Percentiles rank a stretch among this genome's conserved stretches.
Conservation (phyloP, 139 green algal genomes). For the Chlamydomonas eustigma region DNA sequence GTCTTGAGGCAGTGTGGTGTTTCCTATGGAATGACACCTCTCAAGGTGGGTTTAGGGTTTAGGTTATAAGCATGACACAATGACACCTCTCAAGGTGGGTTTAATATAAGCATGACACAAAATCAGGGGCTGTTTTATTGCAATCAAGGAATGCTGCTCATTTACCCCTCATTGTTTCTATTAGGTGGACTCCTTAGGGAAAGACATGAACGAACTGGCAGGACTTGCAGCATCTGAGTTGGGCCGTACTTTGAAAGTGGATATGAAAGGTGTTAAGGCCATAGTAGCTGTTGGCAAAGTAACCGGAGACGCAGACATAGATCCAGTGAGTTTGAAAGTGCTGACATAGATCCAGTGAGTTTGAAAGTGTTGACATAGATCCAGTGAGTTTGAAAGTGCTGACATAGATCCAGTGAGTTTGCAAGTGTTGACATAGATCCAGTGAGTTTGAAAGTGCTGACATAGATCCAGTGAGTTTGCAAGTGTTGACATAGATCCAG, state of each 20-base stretch:
- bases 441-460: no score
- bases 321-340: conserved; percentile 26
- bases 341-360: conserved; percentile 34
- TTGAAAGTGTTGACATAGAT: conserved; percentile 23
- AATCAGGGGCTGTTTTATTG: no score
- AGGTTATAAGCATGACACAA: no score
- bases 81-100: no score
- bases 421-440: neutral
- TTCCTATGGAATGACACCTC: conserved; percentile 38
- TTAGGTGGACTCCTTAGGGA: conserved; percentile 15
- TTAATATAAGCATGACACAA: no score
- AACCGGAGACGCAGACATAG: conserved; percentile 24
- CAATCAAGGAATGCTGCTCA: no score
- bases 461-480: neutral
- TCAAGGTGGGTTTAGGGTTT: conserved; percentile 28
- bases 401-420: conserved; percentile 31
- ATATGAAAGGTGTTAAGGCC: conserved; percentile 15
- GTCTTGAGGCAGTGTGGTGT: conserved; percentile 41
- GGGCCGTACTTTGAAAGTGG: neutral
- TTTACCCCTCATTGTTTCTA: neutral
- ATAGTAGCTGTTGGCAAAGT: conserved; percentile 27
- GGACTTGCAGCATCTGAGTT: conserved; percentile 9
- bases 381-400: conserved; percentile 26
- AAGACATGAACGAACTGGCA: neutral
- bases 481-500: neutral